Evolutionary conservation across 106 monocot genomes (phyloP), one percentile per base, ranked within the genome.

Genomic region (Phalaenopsis equestris): DNA sequence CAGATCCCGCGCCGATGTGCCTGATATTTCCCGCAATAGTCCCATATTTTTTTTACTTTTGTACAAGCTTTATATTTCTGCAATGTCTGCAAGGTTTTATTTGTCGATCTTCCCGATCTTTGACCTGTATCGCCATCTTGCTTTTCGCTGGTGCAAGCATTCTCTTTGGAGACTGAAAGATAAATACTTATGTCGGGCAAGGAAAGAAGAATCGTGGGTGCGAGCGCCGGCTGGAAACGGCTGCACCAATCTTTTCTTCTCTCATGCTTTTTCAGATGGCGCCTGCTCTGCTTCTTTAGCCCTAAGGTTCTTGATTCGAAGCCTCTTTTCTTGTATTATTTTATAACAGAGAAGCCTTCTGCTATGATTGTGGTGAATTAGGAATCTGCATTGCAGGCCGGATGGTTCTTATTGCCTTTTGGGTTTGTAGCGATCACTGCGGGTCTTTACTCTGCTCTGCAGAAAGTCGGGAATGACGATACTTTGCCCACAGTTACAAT

Each of bases 401-500:
- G 42, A 43, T 74, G 3, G 17, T 18, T 74, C 30, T 2, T 43
- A 36, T 74, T 74, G 16, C 41, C 43, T 42, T 74, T 74, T 5
- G 74, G 74, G 0, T 16, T 17, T 74, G 16, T 43, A 5, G 74
- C 43, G 42, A 18, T 74, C 74, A 43, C 43, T 43, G 41, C 18
- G 18, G 74, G 30, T 43, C 42, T 74, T 9, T 74, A 74, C 17
- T 74, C 74, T 5, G 42, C 16, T 42, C 18, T 41, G 74, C 14
- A 43, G 74, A 74, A 18, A 16, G 74, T 23, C 67, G 77, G 42
- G 41, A 76, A 43, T 86, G 81, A 14, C 47, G 79, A 17, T 45
- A n/a, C 17, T 8, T 42, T 83, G 16, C 86, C 84, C 15, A 85
- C 55, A 30, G 80, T 92, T 6, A 88, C 88, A 42, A 90, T 99